Conservation (phyloP, 2,329 filamentous ascomycete genomes). For the Neocatenulostroma microsporum region DNA sequence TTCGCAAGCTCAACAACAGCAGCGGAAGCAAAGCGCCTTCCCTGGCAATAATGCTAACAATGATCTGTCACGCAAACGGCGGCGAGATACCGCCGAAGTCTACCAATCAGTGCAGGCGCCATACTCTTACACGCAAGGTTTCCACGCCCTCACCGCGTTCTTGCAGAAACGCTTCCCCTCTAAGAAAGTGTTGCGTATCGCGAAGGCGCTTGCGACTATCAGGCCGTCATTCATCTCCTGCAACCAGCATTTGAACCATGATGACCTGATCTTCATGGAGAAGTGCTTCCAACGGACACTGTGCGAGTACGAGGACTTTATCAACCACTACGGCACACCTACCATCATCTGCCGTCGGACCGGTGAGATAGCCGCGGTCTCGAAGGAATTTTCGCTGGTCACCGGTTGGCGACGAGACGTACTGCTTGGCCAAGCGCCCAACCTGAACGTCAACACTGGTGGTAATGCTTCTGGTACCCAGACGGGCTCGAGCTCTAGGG, state of each 20-base stretch:
- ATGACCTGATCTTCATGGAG: conserved; percentile 95
- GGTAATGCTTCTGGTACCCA: conserved; percentile 34
- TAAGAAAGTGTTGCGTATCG: conserved; percentile 72
- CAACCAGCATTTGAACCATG: conserved; percentile 75
- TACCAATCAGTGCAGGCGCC: conserved; percentile 86
- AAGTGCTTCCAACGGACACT: conserved; percentile 91
- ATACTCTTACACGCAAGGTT: conserved; percentile 83
- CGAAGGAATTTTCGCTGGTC: conserved; percentile 92
- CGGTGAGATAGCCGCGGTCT: conserved; percentile 88
- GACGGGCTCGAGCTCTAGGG: conserved; percentile 40
- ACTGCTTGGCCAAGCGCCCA: conserved; percentile 76
- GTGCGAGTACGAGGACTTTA: conserved; percentile 88
- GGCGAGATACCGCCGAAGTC: conserved; percentile 69
- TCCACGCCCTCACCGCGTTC: conserved; percentile 78
- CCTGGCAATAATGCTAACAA: conserved; percentile 23
- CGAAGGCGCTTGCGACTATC: conserved; percentile 79
- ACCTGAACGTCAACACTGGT: conserved; percentile 76
- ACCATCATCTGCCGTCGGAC: conserved; percentile 87
- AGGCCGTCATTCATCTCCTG: conserved; percentile 89
- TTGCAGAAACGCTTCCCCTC: conserved; percentile 70
- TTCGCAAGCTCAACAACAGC: conserved; percentile 23
- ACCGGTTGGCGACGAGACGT: conserved; percentile 92
- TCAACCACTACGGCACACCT: conserved; percentile 79
- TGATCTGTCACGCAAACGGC: conserved; percentile 40
- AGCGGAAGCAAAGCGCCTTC: conserved; percentile 23